Base-by-base conservation (phyloP, 169 alveolate species). In the Cryptosporidium sp. region DNA sequence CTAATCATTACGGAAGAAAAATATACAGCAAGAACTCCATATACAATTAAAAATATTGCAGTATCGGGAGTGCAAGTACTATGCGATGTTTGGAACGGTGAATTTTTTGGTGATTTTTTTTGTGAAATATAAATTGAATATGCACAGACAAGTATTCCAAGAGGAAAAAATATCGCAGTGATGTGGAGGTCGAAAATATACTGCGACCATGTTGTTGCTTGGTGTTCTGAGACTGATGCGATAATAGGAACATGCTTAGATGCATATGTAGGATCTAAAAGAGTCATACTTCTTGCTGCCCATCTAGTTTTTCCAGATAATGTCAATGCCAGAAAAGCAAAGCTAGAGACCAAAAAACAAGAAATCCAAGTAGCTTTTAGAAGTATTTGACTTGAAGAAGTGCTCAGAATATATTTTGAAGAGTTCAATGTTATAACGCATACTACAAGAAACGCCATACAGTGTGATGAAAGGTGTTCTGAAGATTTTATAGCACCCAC, bases 191-290 rank as follows among this genome's bases (percentile, higher is more conserved):
- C 97, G 73, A 95, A 95, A 94, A 93, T 94, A 86, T 93, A 94
- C 23, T 96, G 95, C 21, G 96, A 91, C 99, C 99, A 98, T 8
- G 98, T 96, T n/a, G 99, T 96, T 26, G 99, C 99, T 92, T 98
- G 98, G 92, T 98, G 99, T 86, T 98, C 99, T 23, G 99, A 96
- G 31, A 98, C 99, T 14, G 99, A 97, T 29, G 99, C 99, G 35
- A 98, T 97, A 33, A 98, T 96, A 0, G 99, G 99, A 67, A 97
- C 96, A 92, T 97, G 94, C 92, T 93, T 93, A 43, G 95, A 91
- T 26, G 99, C 99, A 93, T 97, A 97, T n/a, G 99, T 97, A 18
- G 99, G 99, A 86, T 98, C 99, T 45, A 98, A 91, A 45, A 98
- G 93, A 39, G 99, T 96, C 94, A 97, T 91, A 41, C 98, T 95